Evolutionary conservation across 2,329 filamentous ascomycete genomes (phyloP).

Genomic region (Claviceps sp.): DNA sequence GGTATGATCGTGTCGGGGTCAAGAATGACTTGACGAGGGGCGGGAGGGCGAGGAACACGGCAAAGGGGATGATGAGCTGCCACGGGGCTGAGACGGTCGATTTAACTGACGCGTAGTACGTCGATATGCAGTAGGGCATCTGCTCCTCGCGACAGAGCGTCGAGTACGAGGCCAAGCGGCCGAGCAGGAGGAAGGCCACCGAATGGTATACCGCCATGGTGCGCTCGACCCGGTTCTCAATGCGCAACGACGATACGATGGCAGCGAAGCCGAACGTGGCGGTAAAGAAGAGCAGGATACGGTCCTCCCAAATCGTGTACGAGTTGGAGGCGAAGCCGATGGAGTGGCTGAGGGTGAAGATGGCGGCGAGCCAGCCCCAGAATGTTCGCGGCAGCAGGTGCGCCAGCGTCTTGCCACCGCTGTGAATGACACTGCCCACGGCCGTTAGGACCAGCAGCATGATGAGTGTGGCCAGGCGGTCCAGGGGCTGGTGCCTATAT

Average conservation of each 20-base stretch:
- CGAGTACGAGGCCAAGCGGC: constrained; percentile 71
- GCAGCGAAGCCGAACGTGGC: constrained; percentile 73
- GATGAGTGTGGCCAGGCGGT: constrained; percentile 26
- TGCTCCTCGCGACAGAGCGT: constrained; percentile 94
- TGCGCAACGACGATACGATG: constrained; percentile 60
- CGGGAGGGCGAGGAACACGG: constrained; percentile 59
- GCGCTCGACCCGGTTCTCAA: constrained; percentile 52
- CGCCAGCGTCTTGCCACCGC: constrained; percentile 28
- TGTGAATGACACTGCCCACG: constrained; percentile 28
- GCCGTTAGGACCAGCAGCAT: constrained; percentile 25
- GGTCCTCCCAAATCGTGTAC: constrained; percentile 97
- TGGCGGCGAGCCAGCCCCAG: constrained; percentile 77
- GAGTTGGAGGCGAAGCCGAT: constrained; percentile 93
- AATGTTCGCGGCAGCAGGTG: constrained; percentile 56
- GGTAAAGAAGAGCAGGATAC: constrained; percentile 83
- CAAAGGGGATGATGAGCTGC: constrained; percentile 71
- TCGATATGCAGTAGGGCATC: constrained; percentile 91
- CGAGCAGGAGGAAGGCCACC: constrained; percentile 64
- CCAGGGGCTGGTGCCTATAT: constrained; percentile 19
- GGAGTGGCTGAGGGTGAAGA: constrained; percentile 80
- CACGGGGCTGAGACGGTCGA: constrained; percentile 88
- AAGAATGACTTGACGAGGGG: constrained; percentile 70
- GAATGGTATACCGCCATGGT: constrained; percentile 76
- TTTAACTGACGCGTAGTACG: constrained; percentile 83
- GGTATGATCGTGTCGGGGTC: constrained; percentile 68